Evolutionary conservation across 257 asterid species (phyloP).

Genomic region (Scutellaria barbata): DNA sequence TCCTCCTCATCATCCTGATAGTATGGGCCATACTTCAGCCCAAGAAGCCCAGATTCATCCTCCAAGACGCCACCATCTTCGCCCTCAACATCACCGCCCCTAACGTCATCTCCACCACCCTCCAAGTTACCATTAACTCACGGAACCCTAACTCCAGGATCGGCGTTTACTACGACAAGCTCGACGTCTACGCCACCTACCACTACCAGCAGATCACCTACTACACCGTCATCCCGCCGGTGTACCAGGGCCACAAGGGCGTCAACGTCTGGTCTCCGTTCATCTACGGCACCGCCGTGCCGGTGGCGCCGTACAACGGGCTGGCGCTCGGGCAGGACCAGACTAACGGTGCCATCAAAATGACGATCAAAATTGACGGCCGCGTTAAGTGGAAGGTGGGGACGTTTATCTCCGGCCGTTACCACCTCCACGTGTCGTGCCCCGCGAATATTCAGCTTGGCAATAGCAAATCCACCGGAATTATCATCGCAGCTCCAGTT

Average conservation of each 20-base stretch:
- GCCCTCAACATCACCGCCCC: constrained; percentile 77
- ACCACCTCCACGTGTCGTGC: constrained; percentile 72
- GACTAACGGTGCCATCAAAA: constrained; percentile 52
- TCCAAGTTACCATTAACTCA: constrained; percentile 80
- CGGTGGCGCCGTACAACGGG: constrained; percentile 85
- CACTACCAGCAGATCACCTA: constrained; percentile 79
- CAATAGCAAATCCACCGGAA: constrained; percentile 41
- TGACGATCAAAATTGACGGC: constrained; percentile 59
- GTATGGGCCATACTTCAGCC: constrained; percentile 87
- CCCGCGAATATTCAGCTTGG: constrained; percentile 65
- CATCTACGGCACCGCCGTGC: constrained; percentile 62
- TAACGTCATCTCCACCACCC: constrained; percentile 69
- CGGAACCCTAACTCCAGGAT: constrained; percentile 72
- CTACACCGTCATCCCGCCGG: constrained; percentile 65
- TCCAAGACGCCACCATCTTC: constrained; percentile 96
- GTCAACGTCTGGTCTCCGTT: constrained; percentile 86
- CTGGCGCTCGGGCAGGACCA: constrained; percentile 56
- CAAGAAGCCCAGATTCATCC: constrained; percentile 71
- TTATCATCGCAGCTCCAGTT: constrained; percentile 54
- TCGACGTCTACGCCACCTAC: constrained; percentile 61
- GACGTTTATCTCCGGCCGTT: constrained; percentile 54
- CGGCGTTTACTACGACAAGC: constrained; percentile 70
- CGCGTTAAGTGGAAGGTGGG: constrained; percentile 82
- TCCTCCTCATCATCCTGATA: constrained; percentile 59
- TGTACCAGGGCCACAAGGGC: constrained; percentile 85